These are phyloP conservation scores for Lachancea sp. DNA, from an alignment of 805 yeast genomes.

Conservation along the genomic window DNA sequence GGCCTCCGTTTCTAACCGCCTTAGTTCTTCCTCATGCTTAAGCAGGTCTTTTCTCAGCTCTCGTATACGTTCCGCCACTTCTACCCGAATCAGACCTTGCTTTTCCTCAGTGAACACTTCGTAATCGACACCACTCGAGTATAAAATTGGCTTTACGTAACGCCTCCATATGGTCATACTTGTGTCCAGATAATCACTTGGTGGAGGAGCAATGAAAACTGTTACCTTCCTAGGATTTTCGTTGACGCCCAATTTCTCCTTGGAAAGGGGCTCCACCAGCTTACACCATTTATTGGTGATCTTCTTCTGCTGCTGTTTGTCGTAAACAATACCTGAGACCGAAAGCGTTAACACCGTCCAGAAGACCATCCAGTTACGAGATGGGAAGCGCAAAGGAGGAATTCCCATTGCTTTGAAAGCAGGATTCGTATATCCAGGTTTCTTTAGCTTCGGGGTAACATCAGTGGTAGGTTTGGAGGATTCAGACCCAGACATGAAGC, in stretches of 20 bases:
- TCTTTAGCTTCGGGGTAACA: constrained; percentile 5
- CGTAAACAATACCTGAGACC: constrained; percentile 75
- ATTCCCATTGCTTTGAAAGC: constrained; percentile 83
- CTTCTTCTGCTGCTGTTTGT: constrained; percentile 62
- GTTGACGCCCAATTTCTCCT: constrained; percentile 41
- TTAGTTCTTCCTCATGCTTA: constrained; percentile 24
- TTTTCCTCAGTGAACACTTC: constrained; percentile 69
- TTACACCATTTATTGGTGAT: constrained; percentile 61
- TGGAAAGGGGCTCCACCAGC: constrained; percentile 48
- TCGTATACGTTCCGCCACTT: constrained; percentile 79
- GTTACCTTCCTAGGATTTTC: constrained; percentile 67
- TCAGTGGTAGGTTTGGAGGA: background rate
- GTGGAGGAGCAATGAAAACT: constrained; percentile 93
- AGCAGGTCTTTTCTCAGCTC: constrained; percentile 47
- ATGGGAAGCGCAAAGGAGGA: constrained; percentile 69
- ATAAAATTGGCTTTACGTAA: constrained; percentile 78
- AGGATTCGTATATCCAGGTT: constrained; percentile 45
- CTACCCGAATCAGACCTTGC: constrained; percentile 82
- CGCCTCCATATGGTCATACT: constrained; percentile 67
- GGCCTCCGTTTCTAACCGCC: constrained; percentile 15
- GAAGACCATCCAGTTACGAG: constrained; percentile 89
- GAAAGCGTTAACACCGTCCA: constrained; percentile 62
- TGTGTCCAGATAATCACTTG: constrained; percentile 78
- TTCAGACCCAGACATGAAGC: constrained; percentile 1
- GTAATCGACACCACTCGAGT: constrained; percentile 78